These are phyloP conservation scores for Calocera viscosa DNA, from an alignment of 768 basidiomycete species.

Conservation along the genomic window DNA sequence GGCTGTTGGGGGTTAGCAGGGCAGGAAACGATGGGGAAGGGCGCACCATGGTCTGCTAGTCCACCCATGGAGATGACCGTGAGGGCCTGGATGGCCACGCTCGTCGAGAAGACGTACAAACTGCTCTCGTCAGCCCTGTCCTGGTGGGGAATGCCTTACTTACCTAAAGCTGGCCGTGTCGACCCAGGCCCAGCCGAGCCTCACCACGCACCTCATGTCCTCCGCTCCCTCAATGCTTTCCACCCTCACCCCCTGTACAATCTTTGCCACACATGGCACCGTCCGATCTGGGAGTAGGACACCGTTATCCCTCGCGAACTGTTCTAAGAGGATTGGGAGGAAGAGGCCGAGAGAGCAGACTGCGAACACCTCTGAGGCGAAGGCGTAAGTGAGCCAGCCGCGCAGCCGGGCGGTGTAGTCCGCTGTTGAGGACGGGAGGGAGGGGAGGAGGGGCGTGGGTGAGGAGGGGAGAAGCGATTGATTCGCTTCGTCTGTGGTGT, in stretches of 20 bases:
- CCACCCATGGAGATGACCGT: slow-evolving; percentile 90
- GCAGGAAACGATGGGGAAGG: neutral
- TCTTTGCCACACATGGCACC: slow-evolving; percentile 36
- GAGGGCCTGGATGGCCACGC: slow-evolving; percentile 81
- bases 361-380: slow-evolving; percentile 75
- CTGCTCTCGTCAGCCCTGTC: slow-evolving; percentile 31
- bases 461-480: neutral
- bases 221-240: slow-evolving; percentile 21
- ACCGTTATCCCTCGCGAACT: slow-evolving; percentile 84
- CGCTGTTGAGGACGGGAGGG: neutral
- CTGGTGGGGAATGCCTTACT: slow-evolving; percentile 18
- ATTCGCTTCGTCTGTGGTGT: neutral
- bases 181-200: slow-evolving; percentile 72
- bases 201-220: slow-evolving; percentile 57
- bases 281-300: slow-evolving; percentile 57
- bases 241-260: slow-evolving; percentile 10
- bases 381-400: slow-evolving; percentile 77
- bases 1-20: slow-evolving; percentile 27
- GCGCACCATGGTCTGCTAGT: slow-evolving; percentile 79
- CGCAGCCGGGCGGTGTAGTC: slow-evolving; percentile 30
- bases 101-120: slow-evolving; percentile 75
- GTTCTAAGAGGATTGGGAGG: slow-evolving; percentile 71
- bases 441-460: neutral
- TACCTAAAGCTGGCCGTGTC: slow-evolving; percentile 89
- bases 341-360: slow-evolving; percentile 71